phyloP scores from a whole-genome alignment of 768 basidiomycete genomes.

The Suillus alpinus region DNA sequence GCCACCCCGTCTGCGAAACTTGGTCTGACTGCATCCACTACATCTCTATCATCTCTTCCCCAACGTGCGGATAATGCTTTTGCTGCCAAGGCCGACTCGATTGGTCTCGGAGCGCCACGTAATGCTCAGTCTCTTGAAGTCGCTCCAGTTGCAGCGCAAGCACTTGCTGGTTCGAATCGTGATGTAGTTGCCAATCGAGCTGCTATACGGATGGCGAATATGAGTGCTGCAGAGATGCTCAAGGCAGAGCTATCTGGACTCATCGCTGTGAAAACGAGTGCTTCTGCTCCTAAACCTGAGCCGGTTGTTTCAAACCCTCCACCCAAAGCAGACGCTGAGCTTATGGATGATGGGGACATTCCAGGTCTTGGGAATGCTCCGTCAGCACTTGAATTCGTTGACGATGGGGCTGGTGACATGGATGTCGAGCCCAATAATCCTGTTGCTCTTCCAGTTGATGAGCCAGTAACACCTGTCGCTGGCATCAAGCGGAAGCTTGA shows the following conservation, averaged over 20 bases:
- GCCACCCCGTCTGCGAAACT: conserved; percentile 29
- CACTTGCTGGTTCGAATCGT: conserved; percentile 81
- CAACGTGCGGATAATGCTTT: conserved; percentile 66
- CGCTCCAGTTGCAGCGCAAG: conserved; percentile 61
- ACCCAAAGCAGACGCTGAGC: conserved; percentile 23
- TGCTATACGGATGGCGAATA: conserved; percentile 92
- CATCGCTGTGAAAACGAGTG: conserved; percentile 37
- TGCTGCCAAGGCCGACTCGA: conserved; percentile 73
- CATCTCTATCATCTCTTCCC: conserved; percentile 51
- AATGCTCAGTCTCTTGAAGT: conserved; percentile 57
- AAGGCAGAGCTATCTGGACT: conserved; percentile 81
- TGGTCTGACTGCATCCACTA: conserved; percentile 22
- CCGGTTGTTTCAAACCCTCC: conserved; percentile 31
- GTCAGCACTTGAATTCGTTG: conserved; percentile 13
- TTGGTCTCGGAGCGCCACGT: conserved; percentile 66
- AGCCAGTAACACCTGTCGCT: conserved; percentile 10
- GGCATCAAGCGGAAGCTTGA: conserved; percentile 48
- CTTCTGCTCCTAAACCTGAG: conserved; percentile 31
- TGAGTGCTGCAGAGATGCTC: conserved; percentile 92
- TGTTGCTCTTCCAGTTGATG: conserved; percentile 19
- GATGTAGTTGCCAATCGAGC: conserved; percentile 88
- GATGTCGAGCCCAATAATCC: conserved; percentile 14
- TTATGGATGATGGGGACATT: conserved; percentile 32
- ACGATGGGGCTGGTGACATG: conserved; percentile 29
- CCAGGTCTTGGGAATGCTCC: conserved; percentile 31